Percentiles rank a stretch among this genome's conserved stretches.
phyloP scores from a whole-genome alignment of 768 basidiomycete species.

The Imleria badia region DNA sequence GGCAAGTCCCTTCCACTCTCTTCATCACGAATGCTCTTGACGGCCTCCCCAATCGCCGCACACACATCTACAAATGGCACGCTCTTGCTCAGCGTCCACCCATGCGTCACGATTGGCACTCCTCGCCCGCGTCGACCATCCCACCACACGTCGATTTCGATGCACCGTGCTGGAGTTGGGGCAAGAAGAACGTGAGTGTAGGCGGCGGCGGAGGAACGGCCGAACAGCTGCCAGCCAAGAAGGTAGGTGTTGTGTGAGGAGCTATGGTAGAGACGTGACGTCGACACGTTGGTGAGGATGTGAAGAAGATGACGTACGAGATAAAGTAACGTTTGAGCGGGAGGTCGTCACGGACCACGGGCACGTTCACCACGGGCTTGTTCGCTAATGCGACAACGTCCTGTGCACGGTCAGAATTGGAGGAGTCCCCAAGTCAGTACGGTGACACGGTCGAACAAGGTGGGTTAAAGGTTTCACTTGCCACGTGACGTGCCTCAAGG shows the following conservation, averaged over 20 bases:
- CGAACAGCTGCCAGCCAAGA: conserved; percentile 54
- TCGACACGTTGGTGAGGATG: neutral
- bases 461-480: conserved; percentile 16
- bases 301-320: conserved; percentile 36
- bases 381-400: conserved; percentile 32
- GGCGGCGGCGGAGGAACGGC: conserved; percentile 49
- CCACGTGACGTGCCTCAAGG: conserved; percentile 34
- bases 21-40: conserved; percentile 16
- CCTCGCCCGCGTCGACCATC: conserved; percentile 41
- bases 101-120: conserved; percentile 55
- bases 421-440: neutral
- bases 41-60: conserved; percentile 29
- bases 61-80: conserved; percentile 55
- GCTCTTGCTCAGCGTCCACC: conserved; percentile 54
- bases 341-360: conserved; percentile 40
- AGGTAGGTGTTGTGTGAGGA: conserved; percentile 72
- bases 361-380: conserved; percentile 35
- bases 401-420: conserved; percentile 21
- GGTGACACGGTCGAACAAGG: neutral
- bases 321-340: conserved; percentile 59
- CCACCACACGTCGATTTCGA: conserved; percentile 72
- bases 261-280: conserved; percentile 17
- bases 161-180: conserved; percentile 45
- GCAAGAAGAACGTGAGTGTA: conserved; percentile 56
- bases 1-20: conserved; percentile 48